These are phyloP conservation scores for Musa schizocarpa DNA, from an alignment of 176 grass and related monocot species.

Conservation along the genomic window DNA sequence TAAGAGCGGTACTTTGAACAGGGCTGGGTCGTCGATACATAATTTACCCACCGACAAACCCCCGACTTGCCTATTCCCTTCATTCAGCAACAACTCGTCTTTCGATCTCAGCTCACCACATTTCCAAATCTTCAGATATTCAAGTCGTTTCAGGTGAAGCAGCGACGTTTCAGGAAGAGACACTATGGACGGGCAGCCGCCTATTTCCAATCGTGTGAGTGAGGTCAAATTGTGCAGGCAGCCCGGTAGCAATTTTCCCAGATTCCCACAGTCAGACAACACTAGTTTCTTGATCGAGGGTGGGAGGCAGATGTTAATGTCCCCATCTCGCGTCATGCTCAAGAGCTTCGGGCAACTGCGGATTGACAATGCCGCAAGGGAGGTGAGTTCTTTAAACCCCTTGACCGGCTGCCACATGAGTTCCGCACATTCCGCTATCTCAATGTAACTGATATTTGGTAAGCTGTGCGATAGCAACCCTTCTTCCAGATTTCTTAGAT, in stretches of 20 bases:
- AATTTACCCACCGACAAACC: not conserved
- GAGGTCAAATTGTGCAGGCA: slow-evolving; percentile 16
- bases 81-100: not conserved
- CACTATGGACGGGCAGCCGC: not conserved
- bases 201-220: slow-evolving; percentile 1
- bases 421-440: not conserved
- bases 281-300: slow-evolving; percentile 5
- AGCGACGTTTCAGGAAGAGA: not conserved
- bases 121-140: not conserved
- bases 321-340: too few species aligned
- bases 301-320: slow-evolving; percentile 6
- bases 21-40: not conserved
- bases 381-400: not conserved
- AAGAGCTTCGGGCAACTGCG: not conserved
- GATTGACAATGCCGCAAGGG: not conserved
- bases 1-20: slow-evolving; percentile 9
- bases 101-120: slow-evolving; percentile 5
- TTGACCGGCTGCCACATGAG: not conserved
- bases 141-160: not conserved
- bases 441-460: not conserved
- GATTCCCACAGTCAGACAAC: slow-evolving; percentile 9
- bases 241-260: slow-evolving; percentile 10
- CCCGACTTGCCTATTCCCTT: not conserved
- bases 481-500: not conserved
- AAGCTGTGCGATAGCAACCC: not conserved